phyloP scores from a whole-genome alignment of 495 filamentous ascomycete genomes.

The Friedmanniomyces endolithicus region DNA sequence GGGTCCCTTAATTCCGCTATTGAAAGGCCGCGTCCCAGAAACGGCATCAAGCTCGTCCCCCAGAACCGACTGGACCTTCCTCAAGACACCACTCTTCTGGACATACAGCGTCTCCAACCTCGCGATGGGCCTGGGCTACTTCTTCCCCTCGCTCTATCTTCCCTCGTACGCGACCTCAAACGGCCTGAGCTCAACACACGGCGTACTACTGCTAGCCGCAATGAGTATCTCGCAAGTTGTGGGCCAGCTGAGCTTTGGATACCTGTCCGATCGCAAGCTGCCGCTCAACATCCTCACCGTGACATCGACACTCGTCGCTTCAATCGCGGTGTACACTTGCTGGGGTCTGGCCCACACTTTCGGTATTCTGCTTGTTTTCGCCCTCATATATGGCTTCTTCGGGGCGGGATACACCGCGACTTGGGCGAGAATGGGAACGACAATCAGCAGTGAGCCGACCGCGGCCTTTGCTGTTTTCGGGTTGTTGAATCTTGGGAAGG shows the following conservation, averaged over 20 bases:
- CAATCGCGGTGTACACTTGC: constrained; percentile 20
- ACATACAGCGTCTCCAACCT: constrained; percentile 25
- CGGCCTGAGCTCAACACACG: constrained; percentile 22
- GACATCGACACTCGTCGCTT: constrained; percentile 21
- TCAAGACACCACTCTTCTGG: constrained; percentile 27
- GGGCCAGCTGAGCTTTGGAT: constrained; percentile 29
- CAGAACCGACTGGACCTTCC: constrained; percentile 15
- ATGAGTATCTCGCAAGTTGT: constrained; percentile 26
- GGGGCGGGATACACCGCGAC: constrained; percentile 28
- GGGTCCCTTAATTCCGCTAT: constrained; percentile 4
- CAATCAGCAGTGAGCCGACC: constrained; percentile 11
- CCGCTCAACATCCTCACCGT: constrained; percentile 20
- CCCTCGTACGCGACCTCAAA: constrained; percentile 28
- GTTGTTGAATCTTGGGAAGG: constrained; percentile 24
- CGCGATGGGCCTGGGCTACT: constrained; percentile 28
- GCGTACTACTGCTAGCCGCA: constrained; percentile 28
- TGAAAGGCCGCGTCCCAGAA: constrained; percentile 10
- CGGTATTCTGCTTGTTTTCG: constrained; percentile 22
- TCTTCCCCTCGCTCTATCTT: constrained; percentile 28
- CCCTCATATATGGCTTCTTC: constrained; percentile 32
- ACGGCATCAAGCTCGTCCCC: background rate
- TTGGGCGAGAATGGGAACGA: constrained; percentile 15
- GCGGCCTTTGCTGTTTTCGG: constrained; percentile 22
- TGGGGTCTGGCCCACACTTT: constrained; percentile 28
- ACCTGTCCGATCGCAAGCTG: constrained; percentile 25